Evolutionary conservation across 2,329 filamentous ascomycete genomes (phyloP).

Genomic region (Cordyceps tenuipes): DNA sequence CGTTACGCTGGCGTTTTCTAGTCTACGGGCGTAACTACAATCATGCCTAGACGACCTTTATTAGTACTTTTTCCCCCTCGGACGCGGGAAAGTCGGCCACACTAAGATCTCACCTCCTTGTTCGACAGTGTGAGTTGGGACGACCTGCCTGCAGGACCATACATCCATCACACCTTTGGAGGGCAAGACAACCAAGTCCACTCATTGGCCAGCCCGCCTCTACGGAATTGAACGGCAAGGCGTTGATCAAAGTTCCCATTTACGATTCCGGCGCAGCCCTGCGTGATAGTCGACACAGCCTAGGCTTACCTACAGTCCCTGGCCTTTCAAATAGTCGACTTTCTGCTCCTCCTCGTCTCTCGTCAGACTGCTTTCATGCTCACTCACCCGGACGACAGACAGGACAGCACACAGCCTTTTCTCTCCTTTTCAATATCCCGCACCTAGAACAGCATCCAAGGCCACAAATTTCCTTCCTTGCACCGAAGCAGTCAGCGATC

Average conservation of each 20-base stretch:
- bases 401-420: background rate
- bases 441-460: background rate
- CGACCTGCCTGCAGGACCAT: background rate
- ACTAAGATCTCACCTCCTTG: constrained; percentile 8
- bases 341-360: background rate
- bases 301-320: background rate
- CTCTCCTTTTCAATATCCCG: background rate
- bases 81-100: background rate
- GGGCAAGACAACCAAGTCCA: background rate
- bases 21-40: background rate
- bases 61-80: background rate
- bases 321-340: constrained; percentile 6
- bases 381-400: background rate
- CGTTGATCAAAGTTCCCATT: constrained; percentile 5
- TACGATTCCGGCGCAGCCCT: background rate
- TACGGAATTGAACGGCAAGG: constrained; percentile 10
- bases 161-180: background rate
- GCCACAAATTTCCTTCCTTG: background rate
- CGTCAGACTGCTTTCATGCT: background rate
- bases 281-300: background rate
- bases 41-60: background rate
- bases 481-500: background rate
- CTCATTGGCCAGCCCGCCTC: background rate
- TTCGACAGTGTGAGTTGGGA: background rate
- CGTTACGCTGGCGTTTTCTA: background rate